phyloP scores from a whole-genome alignment of 257 asterid genomes.

The Ligustrum vulgare region DNA sequence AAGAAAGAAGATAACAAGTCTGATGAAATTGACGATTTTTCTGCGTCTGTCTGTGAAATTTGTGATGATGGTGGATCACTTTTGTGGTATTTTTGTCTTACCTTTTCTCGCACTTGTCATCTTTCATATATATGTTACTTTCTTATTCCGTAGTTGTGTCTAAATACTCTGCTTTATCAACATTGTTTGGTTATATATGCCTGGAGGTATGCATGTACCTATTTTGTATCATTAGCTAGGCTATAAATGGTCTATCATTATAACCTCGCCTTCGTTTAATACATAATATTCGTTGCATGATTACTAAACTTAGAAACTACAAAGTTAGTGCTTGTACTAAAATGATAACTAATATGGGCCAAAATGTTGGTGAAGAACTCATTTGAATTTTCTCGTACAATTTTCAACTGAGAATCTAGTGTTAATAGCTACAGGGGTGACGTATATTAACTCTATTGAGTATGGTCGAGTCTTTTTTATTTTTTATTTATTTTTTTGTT shows the following conservation, averaged over 20 bases:
- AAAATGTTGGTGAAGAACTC: neutral
- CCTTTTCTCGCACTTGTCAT: neutral
- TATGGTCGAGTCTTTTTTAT: neutral
- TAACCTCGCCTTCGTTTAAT: neutral
- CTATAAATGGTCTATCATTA: neutral
- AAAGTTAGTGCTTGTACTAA: neutral
- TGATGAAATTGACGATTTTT: conserved; percentile 48
- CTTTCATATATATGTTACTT: neutral
- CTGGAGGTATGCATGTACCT: neutral
- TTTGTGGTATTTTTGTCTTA: conserved; percentile 40
- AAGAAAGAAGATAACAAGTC: conserved; percentile 41
- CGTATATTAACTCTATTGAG: neutral
- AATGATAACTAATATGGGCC: neutral
- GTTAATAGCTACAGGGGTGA: neutral
- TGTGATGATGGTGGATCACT: conserved; percentile 74
- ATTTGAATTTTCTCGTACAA: neutral
- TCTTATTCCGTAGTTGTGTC: neutral
- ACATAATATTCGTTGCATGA: neutral
- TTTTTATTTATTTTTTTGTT: no score
- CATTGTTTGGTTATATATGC: neutral
- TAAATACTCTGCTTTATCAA: neutral
- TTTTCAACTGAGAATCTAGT: neutral
- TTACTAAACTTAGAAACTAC: neutral
- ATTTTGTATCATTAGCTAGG: neutral
- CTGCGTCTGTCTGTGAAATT: conserved; percentile 66